Evolutionary conservation across 331 rosid species (phyloP).

Genomic region (Cucumis variabilis): DNA sequence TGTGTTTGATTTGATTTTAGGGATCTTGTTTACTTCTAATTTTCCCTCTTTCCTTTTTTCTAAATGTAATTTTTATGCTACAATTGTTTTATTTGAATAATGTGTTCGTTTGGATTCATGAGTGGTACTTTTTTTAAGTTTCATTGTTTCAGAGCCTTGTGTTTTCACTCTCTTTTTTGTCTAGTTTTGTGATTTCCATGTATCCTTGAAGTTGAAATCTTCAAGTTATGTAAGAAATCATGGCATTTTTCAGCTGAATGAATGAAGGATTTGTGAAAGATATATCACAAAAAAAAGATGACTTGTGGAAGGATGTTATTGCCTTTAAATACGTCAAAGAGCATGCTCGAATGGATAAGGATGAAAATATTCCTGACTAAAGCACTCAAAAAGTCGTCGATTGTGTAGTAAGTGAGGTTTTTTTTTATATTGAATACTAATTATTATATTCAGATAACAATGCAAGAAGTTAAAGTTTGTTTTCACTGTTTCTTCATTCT

Average conservation of each 20-base stretch:
- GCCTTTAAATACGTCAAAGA: too few species aligned
- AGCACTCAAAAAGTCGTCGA: too few species aligned
- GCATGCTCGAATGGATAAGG: too few species aligned
- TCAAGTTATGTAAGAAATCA: too few species aligned
- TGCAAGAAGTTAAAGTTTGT: slow-evolving; percentile 17
- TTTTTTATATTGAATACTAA: slow-evolving; percentile 1
- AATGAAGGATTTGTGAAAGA: too few species aligned
- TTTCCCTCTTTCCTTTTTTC: slow-evolving; percentile 1
- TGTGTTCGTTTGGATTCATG: slow-evolving; percentile 13
- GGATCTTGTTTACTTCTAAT: slow-evolving; percentile 4
- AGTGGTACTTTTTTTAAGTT: neutral
- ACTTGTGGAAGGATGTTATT: too few species aligned
- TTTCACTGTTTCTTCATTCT: slow-evolving; percentile 20
- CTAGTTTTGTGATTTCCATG: neutral
- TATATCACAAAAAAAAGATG: too few species aligned
- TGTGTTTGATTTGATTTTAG: slow-evolving; percentile 26
- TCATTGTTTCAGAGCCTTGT: neutral
- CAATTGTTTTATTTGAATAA: neutral
- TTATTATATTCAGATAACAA: slow-evolving; percentile 35
- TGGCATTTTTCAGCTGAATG: too few species aligned
- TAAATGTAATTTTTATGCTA: too few species aligned
- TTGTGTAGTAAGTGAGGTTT: too few species aligned
- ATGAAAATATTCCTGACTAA: too few species aligned
- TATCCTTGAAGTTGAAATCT: too few species aligned
- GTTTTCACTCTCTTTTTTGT: neutral